A percentile compares a stretch with the other conserved stretches of the same genome.
Conservation (phyloP, 345 rosid species). For the Eucalyptus regnans region DNA sequence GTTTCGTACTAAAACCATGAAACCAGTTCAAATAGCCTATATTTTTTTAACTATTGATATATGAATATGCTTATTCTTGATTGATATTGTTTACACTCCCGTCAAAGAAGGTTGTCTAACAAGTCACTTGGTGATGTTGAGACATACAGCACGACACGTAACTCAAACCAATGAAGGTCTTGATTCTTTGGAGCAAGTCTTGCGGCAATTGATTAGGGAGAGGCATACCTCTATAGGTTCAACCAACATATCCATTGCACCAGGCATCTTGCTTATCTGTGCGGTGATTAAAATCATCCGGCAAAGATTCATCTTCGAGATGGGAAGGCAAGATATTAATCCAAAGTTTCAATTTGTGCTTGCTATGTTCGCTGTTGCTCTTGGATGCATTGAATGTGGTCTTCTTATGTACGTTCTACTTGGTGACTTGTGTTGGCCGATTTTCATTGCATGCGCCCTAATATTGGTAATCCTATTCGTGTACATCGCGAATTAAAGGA, state of each 20-base stretch:
- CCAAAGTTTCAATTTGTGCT: not conserved
- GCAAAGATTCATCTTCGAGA: not conserved
- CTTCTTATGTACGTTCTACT: not conserved
- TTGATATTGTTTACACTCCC: fast-evolving
- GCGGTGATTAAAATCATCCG: not conserved
- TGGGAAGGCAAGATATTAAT: not conserved
- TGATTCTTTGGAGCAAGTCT: fast-evolving
- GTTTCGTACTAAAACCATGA: fast-evolving
- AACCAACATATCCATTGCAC: fast-evolving
- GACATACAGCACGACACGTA: not conserved
- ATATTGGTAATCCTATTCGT: fast-evolving
- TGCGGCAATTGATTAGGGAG: fast-evolving
- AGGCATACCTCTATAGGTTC: not conserved
- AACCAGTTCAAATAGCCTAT: not conserved
- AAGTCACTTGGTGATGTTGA: not conserved
- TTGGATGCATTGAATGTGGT: not conserved
- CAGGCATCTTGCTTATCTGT: fast-evolving
- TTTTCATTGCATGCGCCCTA: fast-evolving
- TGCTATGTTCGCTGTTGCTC: fast-evolving
- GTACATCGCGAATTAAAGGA: not conserved
- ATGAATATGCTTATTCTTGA: not conserved
- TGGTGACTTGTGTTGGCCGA: not conserved
- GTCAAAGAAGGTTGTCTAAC: not conserved
- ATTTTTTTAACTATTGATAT: no score
- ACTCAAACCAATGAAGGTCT: not conserved